Conservation (phyloP, 768 basidiomycete genomes). For the Mycena venus region DNA sequence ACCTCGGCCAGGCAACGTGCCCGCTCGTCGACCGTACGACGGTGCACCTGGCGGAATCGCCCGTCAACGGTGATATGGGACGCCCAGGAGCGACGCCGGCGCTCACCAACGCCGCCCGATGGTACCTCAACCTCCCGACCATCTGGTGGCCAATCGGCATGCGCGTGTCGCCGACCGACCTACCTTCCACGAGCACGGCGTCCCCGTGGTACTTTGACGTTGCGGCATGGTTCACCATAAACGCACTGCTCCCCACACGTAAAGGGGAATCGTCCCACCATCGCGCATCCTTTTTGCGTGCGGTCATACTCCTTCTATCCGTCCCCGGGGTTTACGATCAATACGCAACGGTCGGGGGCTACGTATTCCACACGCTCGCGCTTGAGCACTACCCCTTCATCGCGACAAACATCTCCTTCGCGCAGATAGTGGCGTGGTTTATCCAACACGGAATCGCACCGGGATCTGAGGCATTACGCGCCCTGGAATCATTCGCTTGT, state of each 20-base stretch:
- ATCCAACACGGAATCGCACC: neutral
- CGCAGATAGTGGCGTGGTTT: neutral
- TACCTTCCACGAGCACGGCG: neutral
- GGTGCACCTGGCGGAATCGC: too few relatives aligned
- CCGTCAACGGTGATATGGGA: neutral
- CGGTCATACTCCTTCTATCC: neutral
- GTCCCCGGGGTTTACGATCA: neutral
- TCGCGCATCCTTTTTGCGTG: neutral
- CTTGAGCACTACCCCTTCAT: conserved; percentile 12
- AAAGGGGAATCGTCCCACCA: neutral
- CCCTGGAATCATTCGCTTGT: neutral
- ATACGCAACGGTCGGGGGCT: neutral
- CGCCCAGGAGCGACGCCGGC: neutral
- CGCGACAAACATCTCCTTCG: neutral
- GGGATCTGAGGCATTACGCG: neutral
- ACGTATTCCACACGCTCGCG: neutral
- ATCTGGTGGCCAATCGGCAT: neutral
- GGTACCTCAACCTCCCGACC: neutral
- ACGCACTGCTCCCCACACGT: neutral
- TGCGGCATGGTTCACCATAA: neutral
- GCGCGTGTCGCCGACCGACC: neutral
- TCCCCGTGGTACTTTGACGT: neutral
- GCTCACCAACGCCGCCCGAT: neutral
- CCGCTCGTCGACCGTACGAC: too few relatives aligned
- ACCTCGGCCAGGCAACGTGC: too few relatives aligned